Conservation (phyloP, 345 rosid species). For the Triadica sebifera region DNA sequence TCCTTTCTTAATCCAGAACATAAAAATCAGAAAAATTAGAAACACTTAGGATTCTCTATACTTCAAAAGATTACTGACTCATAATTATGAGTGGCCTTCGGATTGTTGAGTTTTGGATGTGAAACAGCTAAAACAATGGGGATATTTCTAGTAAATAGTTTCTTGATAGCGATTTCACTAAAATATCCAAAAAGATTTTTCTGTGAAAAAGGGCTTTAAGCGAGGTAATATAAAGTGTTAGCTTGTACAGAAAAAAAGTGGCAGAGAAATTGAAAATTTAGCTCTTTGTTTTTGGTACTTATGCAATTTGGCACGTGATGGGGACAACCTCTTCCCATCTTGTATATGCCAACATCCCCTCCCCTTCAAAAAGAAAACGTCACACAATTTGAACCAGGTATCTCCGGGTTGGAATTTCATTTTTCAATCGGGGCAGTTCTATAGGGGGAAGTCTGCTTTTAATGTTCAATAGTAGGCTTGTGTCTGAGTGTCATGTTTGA, state of each 20-base stretch:
- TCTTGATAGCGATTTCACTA: not conserved
- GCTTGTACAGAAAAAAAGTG: not conserved
- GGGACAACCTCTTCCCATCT: not conserved
- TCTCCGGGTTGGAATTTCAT: not conserved
- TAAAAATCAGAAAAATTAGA: not conserved
- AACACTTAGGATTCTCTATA: not conserved
- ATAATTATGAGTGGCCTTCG: not conserved
- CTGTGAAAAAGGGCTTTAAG: not conserved
- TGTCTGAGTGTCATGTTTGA: not conserved
- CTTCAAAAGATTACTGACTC: not conserved
- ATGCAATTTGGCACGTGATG: not conserved
- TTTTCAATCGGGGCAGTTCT: not conserved
- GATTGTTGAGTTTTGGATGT: not conserved
- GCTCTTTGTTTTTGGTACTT: not conserved
- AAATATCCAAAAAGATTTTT: not conserved
- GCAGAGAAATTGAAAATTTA: not conserved
- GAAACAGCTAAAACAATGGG: not conserved
- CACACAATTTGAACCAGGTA: not conserved
- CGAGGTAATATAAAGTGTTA: not conserved
- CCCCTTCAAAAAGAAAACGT: not conserved
- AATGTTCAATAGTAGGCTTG: not conserved
- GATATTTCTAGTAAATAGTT: not conserved
- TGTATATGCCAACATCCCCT: not conserved
- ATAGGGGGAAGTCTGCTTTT: not conserved
- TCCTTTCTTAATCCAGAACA: not conserved